Evolutionary conservation across 108 stramenopile species (phyloP).

Genomic region (Pseudonitzschia delicatissima): DNA sequence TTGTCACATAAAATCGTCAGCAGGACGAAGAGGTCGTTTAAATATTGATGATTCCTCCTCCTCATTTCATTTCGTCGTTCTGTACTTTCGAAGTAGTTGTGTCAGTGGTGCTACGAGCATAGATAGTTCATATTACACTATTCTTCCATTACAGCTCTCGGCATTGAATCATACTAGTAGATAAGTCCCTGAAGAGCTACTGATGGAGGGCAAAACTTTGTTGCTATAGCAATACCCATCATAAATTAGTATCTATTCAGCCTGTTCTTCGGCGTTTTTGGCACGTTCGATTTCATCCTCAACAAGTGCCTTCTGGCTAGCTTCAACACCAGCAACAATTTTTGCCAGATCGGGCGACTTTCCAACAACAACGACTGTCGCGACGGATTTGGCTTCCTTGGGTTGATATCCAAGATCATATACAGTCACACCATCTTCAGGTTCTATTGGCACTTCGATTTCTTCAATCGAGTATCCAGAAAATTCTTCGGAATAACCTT

Average conservation of each 20-base stretch:
- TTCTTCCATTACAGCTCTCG: too few relatives aligned
- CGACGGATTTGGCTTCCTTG: slow-evolving; percentile 73
- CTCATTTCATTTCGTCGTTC: too few relatives aligned
- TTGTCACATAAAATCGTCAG: too few relatives aligned
- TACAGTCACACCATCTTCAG: slow-evolving; percentile 43
- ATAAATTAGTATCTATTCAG: slow-evolving; percentile 1
- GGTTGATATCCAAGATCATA: slow-evolving; percentile 37
- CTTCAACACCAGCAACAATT: slow-evolving; percentile 77
- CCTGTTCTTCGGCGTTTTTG: slow-evolving; percentile 52
- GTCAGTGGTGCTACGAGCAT: too few relatives aligned
- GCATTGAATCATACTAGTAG: too few relatives aligned
- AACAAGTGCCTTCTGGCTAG: slow-evolving; percentile 74
- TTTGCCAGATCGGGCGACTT: slow-evolving; percentile 49
- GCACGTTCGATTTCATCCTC: slow-evolving; percentile 77
- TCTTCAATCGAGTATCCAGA: slow-evolving; percentile 86
- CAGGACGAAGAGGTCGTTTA: too few relatives aligned
- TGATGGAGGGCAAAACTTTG: too few relatives aligned
- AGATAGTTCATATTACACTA: too few relatives aligned
- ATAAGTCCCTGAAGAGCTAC: too few relatives aligned
- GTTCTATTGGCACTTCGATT: slow-evolving; percentile 50
- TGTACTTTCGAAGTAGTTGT: too few relatives aligned
- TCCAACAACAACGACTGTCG: slow-evolving; percentile 72
- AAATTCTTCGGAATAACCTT: slow-evolving; percentile 50
- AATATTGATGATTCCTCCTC: too few relatives aligned
- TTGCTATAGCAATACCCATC: too few relatives aligned